Base-by-base conservation (phyloP, 371 early-diverging fungal genomes). In the Mortierella sp. region DNA sequence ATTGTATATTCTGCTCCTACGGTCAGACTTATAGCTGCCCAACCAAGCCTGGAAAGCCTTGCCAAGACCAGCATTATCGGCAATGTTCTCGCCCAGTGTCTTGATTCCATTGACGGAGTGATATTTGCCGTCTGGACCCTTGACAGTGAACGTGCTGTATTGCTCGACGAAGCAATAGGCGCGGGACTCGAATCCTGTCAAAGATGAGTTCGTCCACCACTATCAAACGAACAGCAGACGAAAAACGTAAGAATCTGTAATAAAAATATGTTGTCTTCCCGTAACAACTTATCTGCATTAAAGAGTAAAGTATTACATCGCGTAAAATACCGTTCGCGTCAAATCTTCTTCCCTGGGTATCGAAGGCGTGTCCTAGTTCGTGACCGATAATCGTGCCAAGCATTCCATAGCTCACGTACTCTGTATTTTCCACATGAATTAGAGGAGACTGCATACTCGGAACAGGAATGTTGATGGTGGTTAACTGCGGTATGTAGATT, bases 21-120 rank as follows among this genome's bases (percentile, higher is more conserved):
- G 49, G 11, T 50, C 48, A 11, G 31, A 48, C 5, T 7, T 9
- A 8, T 32, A 82, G 8, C 81, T 70, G 39, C 51, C 32, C 34
- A 72, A 70, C 82, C 84, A 84, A 21, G 85, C 75, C 26, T 61
- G 34, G 17, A 72, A 82, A 0, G 84, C 72, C 30, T 70, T 47
- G 34, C 61, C 61, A 52, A 68, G 51, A 4, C 87, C 93, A 14
- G 89, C 91, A 42, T 85, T 84, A 60, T 93, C 93, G 0, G 93
- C 92, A 42, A 92, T 60, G 60, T 92, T 92, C 59, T 88, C 87
- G 14, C 86, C 83, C 6, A 92, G 72, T 1, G 91, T 93, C 11
- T 82, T 64, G 37, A 83, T 61, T 1, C 89, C 88, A 64, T 89
- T 82, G 17, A 90, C 64, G 27, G 80, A 60, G 31, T 72, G 79